phyloP scores from a whole-genome alignment of 768 basidiomycete species.

The Boletus eberwhitei region DNA sequence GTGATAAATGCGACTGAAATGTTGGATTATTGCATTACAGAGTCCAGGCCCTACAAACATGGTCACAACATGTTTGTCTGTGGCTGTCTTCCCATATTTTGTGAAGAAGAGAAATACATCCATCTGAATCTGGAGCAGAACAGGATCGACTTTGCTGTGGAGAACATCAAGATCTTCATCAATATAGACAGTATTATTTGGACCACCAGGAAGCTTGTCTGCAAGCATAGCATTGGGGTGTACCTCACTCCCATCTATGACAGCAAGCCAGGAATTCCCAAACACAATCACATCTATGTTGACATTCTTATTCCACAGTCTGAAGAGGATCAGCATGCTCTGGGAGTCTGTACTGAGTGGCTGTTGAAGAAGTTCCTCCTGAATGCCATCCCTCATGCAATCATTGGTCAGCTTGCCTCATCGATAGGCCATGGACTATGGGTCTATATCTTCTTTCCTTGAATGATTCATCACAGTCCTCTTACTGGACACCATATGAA shows the following conservation, averaged over 20 bases:
- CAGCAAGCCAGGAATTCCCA: background rate
- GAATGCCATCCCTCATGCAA: constrained; percentile 1
- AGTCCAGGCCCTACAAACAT: too few species aligned
- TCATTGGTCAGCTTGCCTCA: background rate
- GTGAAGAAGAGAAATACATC: background rate
- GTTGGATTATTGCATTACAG: too few species aligned
- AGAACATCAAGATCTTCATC: background rate
- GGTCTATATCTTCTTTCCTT: constrained; percentile 6
- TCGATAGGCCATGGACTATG: background rate
- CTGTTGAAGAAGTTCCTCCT: constrained; percentile 3
- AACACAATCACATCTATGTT: constrained; percentile 17
- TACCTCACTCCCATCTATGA: background rate
- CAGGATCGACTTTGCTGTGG: background rate
- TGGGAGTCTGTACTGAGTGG: background rate
- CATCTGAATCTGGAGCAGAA: constrained; percentile 1
- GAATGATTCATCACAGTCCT: constrained; percentile 5
- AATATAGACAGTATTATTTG: constrained; percentile 9
- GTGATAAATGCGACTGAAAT: too few species aligned
- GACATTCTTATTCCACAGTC: constrained; percentile 11
- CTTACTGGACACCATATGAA: too few species aligned
- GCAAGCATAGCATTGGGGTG: background rate
- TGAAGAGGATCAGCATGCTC: background rate
- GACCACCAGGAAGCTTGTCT: background rate
- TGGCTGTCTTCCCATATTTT: background rate
- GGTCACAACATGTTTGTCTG: background rate